A percentile compares a stretch with the other conserved stretches of the same genome.
Conservation (phyloP, 352 stramenopile genomes). For the Globisporangium barbulae region DNA sequence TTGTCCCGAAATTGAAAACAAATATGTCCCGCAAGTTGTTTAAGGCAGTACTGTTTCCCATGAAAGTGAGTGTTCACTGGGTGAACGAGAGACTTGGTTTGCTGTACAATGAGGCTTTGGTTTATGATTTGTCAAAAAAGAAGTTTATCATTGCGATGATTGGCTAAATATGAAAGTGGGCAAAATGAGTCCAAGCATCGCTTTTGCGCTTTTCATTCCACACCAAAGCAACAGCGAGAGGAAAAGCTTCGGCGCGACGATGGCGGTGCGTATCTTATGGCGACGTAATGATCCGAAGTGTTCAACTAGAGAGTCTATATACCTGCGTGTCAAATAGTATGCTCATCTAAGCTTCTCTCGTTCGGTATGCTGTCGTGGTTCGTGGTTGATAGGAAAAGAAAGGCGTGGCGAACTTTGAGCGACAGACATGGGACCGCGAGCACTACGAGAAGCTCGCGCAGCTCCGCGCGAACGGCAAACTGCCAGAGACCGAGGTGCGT, state of each 20-base stretch:
- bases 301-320: neutral
- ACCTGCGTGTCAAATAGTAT: neutral
- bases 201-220: neutral
- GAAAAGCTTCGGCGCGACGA: neutral
- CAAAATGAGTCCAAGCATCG: neutral
- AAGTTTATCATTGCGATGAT: neutral
- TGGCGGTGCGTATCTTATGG: slow-evolving; percentile 12
- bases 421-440: slow-evolving; percentile 79
- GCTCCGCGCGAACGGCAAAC: slow-evolving; percentile 64
- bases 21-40: neutral
- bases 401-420: slow-evolving; percentile 77
- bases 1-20: neutral
- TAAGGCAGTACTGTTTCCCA: neutral
- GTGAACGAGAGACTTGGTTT: neutral
- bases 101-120: neutral
- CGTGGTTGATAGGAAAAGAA: slow-evolving; percentile 42
- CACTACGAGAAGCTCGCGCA: slow-evolving; percentile 79
- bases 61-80: neutral
- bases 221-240: slow-evolving; percentile 2
- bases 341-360: neutral
- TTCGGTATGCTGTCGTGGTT: neutral
- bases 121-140: neutral
- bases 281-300: neutral
- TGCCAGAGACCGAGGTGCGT: slow-evolving; percentile 50
- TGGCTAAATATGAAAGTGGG: neutral